phyloP scores from a whole-genome alignment of 2,329 filamentous ascomycete genomes.

The Didymella pinodella region DNA sequence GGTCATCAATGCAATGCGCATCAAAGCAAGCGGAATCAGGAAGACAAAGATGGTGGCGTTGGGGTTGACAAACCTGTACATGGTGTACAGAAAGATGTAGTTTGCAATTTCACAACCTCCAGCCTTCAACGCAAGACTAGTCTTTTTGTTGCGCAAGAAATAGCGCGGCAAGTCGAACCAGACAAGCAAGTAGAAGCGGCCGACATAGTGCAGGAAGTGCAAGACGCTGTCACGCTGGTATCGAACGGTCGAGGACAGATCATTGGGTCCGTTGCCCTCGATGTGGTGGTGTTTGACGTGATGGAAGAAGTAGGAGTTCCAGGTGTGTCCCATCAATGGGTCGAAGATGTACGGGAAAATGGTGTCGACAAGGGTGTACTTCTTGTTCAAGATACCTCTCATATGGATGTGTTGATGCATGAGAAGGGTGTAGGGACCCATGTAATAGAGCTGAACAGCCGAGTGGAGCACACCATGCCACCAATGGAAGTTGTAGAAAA shows the following conservation, averaged over 20 bases:
- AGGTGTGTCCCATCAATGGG: conserved; percentile 81
- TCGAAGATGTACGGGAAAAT: conserved; percentile 77
- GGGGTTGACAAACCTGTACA: conserved; percentile 59
- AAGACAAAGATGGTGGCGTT: conserved; percentile 70
- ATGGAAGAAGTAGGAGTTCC: conserved; percentile 86
- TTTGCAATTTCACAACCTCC: conserved; percentile 68
- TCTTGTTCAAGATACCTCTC: conserved; percentile 69
- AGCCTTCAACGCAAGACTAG: conserved; percentile 61
- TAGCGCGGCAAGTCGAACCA: conserved; percentile 80
- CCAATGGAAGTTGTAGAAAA: conserved; percentile 73
- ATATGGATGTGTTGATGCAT: conserved; percentile 87
- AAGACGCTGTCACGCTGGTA: conserved; percentile 74
- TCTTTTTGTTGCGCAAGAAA: conserved; percentile 71
- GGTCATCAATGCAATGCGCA: conserved; percentile 77
- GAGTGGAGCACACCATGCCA: conserved; percentile 72
- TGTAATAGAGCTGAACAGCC: conserved; percentile 71
- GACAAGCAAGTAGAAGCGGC: conserved; percentile 74
- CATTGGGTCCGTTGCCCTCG: conserved; percentile 79
- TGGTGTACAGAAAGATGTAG: conserved; percentile 57
- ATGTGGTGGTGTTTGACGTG: conserved; percentile 88
- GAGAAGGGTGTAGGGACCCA: conserved; percentile 79
- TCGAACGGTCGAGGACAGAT: conserved; percentile 77
- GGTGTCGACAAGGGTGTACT: conserved; percentile 65
- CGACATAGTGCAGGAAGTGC: conserved; percentile 76
- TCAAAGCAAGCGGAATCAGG: conserved; percentile 69